Base-by-base conservation (phyloP, 1,139 yeast genomes). In the Taphrina communis region DNA sequence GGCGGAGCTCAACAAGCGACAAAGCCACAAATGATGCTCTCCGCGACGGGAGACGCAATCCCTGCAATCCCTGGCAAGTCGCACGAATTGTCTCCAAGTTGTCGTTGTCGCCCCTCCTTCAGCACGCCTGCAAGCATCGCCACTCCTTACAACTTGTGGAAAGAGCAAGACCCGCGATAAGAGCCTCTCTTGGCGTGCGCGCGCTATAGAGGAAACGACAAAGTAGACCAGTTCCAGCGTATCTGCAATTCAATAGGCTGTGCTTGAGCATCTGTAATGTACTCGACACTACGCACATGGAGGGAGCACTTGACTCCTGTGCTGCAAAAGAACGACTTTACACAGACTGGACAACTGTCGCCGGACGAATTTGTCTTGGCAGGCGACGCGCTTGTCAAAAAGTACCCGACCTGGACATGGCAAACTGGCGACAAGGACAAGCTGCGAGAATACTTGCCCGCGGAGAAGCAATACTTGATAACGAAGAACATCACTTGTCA, bases 331-430 rank as follows among this genome's bases (percentile, higher is more conserved):
- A 91, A 97, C 38, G 90, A 94, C 55, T 94, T 92, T 79, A 82
- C 86, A 69, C 80, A 83, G 63, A 90, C 97, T 0, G 99, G 99
- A 2, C 95, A 93, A 77, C 88, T 94, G 69, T 89, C 97, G 0
- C 98, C 98, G 1, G 96, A 90, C 71, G 97, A 93, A 77, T 93
- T 92, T 78, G 92, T 91, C 9, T 82, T 81, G 69, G 97, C 97
- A 6, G 97, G 98, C n/a, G 97, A 93, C 75, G 92, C 90, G 77
- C 80, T 94, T 71, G 94, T 88, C 48, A 87, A 86, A 78, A 90
- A 90, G 81, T 94, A 95, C 78, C 98, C 99, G 1, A 95, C 98
- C 0, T 94, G 99, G 99, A 86, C 87, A 72, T 94, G 99, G 99
- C 83, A 74, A 41, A 75, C 72, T 7, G 68, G 58, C 35, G 50